Evolutionary conservation across 257 asterid genomes (phyloP).

Genomic region (Solanum piurae): DNA sequence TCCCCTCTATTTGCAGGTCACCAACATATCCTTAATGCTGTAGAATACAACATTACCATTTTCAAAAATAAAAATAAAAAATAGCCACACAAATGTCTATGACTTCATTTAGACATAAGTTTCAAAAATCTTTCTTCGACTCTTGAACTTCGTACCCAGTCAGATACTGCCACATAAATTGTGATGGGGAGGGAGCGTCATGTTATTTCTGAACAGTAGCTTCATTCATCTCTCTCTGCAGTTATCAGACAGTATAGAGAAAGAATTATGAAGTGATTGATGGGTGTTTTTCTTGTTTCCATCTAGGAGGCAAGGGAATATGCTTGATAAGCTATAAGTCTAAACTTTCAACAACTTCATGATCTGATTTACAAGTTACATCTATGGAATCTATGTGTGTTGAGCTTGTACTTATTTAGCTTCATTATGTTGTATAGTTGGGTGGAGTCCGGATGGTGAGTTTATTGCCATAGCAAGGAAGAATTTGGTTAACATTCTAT

Average conservation of each 20-base stretch:
- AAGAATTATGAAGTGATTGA: background rate
- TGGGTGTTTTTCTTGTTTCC: background rate
- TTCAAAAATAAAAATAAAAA: no score
- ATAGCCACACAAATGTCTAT: background rate
- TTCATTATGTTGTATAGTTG: constrained; percentile 39
- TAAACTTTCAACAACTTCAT: background rate
- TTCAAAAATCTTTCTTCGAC: background rate
- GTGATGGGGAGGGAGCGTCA: background rate
- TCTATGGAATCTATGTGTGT: background rate
- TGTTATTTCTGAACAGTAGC: background rate
- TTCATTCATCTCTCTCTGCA: background rate
- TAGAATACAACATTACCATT: no score
- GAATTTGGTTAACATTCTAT: constrained; percentile 45
- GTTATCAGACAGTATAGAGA: background rate
- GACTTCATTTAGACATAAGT: background rate
- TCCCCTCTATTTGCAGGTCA: no score
- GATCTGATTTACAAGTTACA: background rate
- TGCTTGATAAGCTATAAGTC: background rate
- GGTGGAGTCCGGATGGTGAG: constrained; percentile 67
- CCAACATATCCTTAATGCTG: no score
- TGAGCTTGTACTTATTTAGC: background rate
- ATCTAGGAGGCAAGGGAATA: background rate
- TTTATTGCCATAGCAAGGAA: constrained; percentile 57
- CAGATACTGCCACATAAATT: background rate
- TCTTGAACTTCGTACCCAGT: background rate